phyloP scores from a whole-genome alignment of 768 basidiomycete genomes.

The Lactarius hatsudake region DNA sequence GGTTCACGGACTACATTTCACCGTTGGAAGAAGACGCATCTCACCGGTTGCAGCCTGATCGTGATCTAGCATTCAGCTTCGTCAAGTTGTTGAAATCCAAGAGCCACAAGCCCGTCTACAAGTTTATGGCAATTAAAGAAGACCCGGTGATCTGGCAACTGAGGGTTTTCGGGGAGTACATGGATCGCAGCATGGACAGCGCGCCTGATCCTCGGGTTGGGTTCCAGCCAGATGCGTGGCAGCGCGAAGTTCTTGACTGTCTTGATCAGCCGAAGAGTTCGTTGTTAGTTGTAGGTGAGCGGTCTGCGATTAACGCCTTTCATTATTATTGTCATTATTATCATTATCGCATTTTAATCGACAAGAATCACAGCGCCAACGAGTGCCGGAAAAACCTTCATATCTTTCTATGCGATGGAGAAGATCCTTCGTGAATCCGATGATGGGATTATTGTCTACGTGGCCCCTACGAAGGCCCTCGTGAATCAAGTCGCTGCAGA shows the following conservation, averaged over 20 bases:
- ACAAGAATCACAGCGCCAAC: conserved; percentile 49
- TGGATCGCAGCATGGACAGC: conserved; percentile 72
- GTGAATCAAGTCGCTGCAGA: conserved; percentile 72
- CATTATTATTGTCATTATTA: neutral
- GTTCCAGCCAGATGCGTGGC: conserved; percentile 73
- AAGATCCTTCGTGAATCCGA: conserved; percentile 58
- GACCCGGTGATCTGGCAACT: conserved; percentile 65
- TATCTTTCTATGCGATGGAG: conserved; percentile 78
- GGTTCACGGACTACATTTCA: conserved; percentile 43
- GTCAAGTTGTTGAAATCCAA: conserved; percentile 52
- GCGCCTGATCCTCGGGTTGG: conserved; percentile 53
- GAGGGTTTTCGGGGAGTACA: conserved; percentile 63
- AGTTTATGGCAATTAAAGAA: conserved; percentile 56
- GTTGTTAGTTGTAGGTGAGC: conserved; percentile 62
- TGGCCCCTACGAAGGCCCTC: conserved; percentile 73
- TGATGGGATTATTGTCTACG: conserved; percentile 66
- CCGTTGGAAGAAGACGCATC: conserved; percentile 29
- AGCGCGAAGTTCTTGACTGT: conserved; percentile 59
- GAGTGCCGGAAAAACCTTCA: conserved; percentile 75
- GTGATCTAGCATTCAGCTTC: conserved; percentile 48
- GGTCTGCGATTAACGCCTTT: neutral
- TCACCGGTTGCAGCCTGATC: conserved; percentile 27
- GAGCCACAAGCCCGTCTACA: conserved; percentile 39
- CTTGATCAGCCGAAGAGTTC: conserved; percentile 55
- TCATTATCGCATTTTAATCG: neutral